phyloP scores from a whole-genome alignment of 108 stramenopile genomes.

The Aurantiochytrium sp. region DNA sequence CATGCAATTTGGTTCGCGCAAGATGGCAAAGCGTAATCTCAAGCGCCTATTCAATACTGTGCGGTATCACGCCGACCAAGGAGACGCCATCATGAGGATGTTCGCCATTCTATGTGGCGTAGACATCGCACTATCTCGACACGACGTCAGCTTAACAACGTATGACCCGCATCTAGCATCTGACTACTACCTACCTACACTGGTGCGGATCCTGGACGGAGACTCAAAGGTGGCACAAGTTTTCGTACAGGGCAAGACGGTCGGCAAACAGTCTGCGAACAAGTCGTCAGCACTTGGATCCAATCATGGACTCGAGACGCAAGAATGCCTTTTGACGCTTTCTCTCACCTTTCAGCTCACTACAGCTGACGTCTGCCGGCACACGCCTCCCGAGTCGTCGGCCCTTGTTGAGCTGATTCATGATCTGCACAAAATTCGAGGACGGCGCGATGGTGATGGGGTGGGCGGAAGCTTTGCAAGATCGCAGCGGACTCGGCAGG shows the following conservation, averaged over 20 bases:
- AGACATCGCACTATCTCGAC: not conserved
- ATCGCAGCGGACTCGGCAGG: not conserved
- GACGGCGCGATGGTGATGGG: not conserved
- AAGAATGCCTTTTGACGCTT: not conserved
- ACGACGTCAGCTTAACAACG: not conserved
- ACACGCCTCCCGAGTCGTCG: not conserved
- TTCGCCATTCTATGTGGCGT: not conserved
- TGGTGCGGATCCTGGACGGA: not conserved
- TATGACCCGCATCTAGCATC: not conserved
- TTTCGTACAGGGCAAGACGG: not conserved
- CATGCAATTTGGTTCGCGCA: not conserved
- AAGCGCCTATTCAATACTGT: not conserved
- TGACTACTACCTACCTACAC: not conserved
- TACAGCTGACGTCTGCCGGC: not conserved
- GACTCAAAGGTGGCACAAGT: not conserved
- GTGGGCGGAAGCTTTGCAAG: not conserved
- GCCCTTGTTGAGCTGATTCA: not conserved
- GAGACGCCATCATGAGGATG: not conserved
- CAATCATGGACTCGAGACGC: not conserved
- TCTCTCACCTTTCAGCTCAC: not conserved
- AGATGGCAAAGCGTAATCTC: constrained; percentile 15
- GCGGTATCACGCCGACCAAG: not conserved
- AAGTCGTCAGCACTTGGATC: too few species aligned
- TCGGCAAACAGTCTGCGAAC: not conserved
- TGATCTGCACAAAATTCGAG: not conserved